Base-by-base conservation (phyloP, 805 yeast species). In the Yarrowia keelungensis region DNA sequence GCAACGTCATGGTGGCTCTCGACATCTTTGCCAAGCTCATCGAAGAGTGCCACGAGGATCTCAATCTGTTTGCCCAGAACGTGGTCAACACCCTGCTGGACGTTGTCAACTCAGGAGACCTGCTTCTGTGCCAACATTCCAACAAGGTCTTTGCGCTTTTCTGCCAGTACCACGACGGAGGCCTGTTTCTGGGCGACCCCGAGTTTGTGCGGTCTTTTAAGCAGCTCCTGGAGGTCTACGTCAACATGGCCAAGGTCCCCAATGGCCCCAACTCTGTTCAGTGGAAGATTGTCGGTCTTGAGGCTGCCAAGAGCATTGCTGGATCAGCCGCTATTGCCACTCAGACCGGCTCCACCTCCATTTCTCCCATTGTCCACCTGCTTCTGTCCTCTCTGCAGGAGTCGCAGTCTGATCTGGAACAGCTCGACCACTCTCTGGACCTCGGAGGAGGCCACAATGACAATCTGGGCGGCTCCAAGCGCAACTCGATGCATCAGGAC, bases 1-100 rank as follows among this genome's bases (percentile, higher is more conserved):
- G 97, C 2, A 93, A 94, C 75, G 83, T 92, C 26, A 88, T 87
- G 71, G 98, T 94, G 15, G 89, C 98, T 0, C 80, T 92, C 70
- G 88, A 83, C 64, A 88, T 94, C 19, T 77, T 91, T 69, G 77
- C 84, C 64, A 89, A 89, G 46, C 83, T 95, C 72, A 88, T 92
- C 45, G 87, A 83, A 56, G 85, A 86, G 75, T 92, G 98, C 76
- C 82, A 86, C 47, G 97, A 91, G 70, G 94, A 95, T 76, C 81
- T 95, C 76, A 92, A 90, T 71, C 89, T 92, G 41, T 88, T 92
- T 79, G 93, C 97, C 0, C 82, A 81, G 32, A 85, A 88, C 73
- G 87, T 90, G 16, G 82, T 91, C 61, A 79, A 81, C 22, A 87
- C 93, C 35, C 80, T 93, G 75, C 76, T 76, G 35, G 75, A 81